Evolutionary conservation across 2,329 filamentous ascomycete species (phyloP), one percentile per base, ranked within the genome.

Genomic region (Fusarium chaquense): DNA sequence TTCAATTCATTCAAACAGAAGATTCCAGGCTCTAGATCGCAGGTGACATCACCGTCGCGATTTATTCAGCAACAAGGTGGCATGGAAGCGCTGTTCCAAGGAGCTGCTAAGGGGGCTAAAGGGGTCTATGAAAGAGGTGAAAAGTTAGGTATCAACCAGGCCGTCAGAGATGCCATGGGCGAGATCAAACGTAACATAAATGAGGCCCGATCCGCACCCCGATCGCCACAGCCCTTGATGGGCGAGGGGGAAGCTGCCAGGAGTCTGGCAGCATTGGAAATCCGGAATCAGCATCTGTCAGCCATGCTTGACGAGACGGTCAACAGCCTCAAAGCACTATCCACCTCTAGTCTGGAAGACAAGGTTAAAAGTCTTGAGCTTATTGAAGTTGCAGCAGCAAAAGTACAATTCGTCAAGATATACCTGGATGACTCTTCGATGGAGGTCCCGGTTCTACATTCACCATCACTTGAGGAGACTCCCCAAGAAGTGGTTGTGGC

Each of bases 131-230:
- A 93, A 73, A 86, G 88, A 33, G 87, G 92, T 54, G 91, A 94
- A 78, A 91, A 89, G 74, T 88, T 94, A 66, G 92, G 92, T 9
- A 91, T 96, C 58, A 94, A 93, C 75, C 91, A 92, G 77, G 92
- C 90, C 1, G 89, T 96, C 9, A 87, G 93, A n/a, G 92, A 93
- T 71, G 92, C 93, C 20, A 87, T 96, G 75, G 90, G 90, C 11
- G 93, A 97, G 78, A 91, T 95, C 51, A 87, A 88, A 63, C 91
- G 91, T 73, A 94, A 93, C 70, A 88, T 94, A 33, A 90, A 92
- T 67, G 86, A 88, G 59, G 82, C 84, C 4, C 82, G 85, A 33
- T 83, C 80, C 32, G 77, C 80, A 16, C 80, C 81, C 24, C 80
- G 79, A 52, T 76, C 79, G 9, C 75, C 78, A 13, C 78, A 77